Conservation (phyloP, 495 filamentous ascomycete species). For the Xylaria venustula region DNA sequence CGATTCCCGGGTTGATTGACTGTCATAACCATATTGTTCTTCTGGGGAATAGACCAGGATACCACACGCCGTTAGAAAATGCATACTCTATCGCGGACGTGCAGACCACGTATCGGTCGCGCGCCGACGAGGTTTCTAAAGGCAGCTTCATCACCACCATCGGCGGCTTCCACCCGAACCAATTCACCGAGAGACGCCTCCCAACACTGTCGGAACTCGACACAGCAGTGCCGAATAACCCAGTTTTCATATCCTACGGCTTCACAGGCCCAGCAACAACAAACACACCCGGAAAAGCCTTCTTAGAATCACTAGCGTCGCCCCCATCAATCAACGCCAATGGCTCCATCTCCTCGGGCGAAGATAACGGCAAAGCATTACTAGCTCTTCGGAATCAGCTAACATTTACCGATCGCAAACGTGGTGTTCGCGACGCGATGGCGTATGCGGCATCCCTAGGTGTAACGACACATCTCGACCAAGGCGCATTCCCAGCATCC, state of each 20-base stretch:
- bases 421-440: conserved; percentile 24
- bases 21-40: conserved; percentile 30
- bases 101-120: conserved; percentile 1
- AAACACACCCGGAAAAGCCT: conserved; percentile 21
- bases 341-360: conserved; percentile 19
- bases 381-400: conserved; percentile 17
- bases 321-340: conserved; percentile 2
- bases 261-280: conserved; percentile 24
- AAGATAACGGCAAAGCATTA: conserved; percentile 21
- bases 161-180: conserved; percentile 26
- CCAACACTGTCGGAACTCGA: conserved; percentile 28
- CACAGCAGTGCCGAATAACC: conserved; percentile 18
- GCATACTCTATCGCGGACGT: conserved; percentile 21
- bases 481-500: conserved; percentile 26
- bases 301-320: conserved; percentile 14
- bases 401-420: conserved; percentile 19
- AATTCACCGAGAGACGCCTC: conserved; percentile 23
- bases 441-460: conserved; percentile 24
- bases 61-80: conserved; percentile 27
- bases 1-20: conserved; percentile 26
- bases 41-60: conserved; percentile 24
- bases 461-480: conserved; percentile 29
- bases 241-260: conserved; percentile 21
- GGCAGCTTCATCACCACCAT: conserved; percentile 27
- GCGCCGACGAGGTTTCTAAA: conserved; percentile 9